Conservation (phyloP, 2,329 filamentous ascomycete species). For the Basipetospora sp. region DNA sequence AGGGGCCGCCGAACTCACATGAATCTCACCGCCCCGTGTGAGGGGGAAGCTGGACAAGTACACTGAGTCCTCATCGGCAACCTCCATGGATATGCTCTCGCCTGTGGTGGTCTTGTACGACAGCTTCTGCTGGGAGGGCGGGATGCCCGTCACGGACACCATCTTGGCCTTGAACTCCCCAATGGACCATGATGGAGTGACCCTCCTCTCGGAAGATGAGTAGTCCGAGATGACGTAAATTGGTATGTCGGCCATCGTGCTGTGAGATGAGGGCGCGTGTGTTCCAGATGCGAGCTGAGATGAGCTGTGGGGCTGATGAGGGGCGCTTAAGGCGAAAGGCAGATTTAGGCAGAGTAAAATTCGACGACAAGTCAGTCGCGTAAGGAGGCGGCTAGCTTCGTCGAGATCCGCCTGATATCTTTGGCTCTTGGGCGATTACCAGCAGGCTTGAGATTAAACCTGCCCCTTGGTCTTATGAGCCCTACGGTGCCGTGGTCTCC, state of each 20-base stretch:
- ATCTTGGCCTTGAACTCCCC: conserved; percentile 71
- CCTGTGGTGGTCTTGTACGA: conserved; percentile 47
- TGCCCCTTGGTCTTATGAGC: too few species aligned
- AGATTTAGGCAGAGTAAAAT: too few species aligned
- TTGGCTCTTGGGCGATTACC: too few species aligned
- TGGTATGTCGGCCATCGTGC: conserved; percentile 55
- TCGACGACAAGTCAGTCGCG: too few species aligned
- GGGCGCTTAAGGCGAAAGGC: too few species aligned
- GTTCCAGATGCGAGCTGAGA: too few species aligned
- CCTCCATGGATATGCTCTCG: conserved; percentile 50
- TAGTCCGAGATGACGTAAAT: conserved; percentile 63
- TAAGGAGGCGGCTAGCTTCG: too few species aligned
- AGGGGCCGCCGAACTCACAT: conserved; percentile 49
- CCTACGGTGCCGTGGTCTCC: too few species aligned
- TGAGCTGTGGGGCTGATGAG: too few species aligned
- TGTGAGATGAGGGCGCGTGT: too few species aligned
- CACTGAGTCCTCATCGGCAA: conserved; percentile 56
- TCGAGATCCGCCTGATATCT: too few species aligned
- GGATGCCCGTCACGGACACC: conserved; percentile 84
- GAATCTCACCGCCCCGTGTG: conserved; percentile 61
- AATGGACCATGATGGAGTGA: conserved; percentile 86
- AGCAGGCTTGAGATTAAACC: too few species aligned
- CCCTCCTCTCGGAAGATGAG: conserved; percentile 70
- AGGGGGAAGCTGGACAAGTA: conserved; percentile 51
- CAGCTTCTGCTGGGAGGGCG: conserved; percentile 63